Evolutionary conservation across 345 rosid genomes (phyloP).

Genomic region (Bruguiera parviflora): DNA sequence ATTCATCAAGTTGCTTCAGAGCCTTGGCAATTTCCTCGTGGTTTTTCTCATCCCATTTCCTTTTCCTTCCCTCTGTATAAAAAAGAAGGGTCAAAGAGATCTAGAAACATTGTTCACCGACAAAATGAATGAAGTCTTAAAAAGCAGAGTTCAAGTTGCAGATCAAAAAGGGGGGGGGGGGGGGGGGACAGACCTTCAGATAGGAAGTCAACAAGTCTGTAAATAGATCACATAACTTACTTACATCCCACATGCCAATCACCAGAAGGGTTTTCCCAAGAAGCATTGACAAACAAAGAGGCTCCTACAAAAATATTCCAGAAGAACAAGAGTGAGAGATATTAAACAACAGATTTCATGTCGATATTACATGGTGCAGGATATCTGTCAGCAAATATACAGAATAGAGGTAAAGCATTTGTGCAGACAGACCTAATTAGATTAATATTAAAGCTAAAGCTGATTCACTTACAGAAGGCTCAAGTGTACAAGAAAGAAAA

Average conservation of each 20-base stretch:
- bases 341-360: background rate
- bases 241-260: constrained; percentile 93
- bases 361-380: background rate
- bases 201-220: constrained; percentile 66
- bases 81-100: background rate
- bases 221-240: constrained; percentile 69
- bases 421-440: background rate
- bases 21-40: constrained; percentile 86
- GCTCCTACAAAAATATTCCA: constrained; percentile 41
- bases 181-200: constrained; percentile 50
- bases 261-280: constrained; percentile 90
- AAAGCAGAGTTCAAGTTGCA: background rate
- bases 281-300: constrained; percentile 64
- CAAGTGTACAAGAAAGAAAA: too few species aligned
- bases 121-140: background rate
- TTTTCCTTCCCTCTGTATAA: constrained; percentile 77
- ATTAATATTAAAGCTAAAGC: background rate
- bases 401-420: background rate
- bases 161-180: background rate
- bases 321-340: background rate
- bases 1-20: constrained; percentile 67
- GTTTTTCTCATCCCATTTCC: constrained; percentile 82
- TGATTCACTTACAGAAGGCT: too few species aligned
- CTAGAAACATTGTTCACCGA: background rate
- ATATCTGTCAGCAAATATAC: background rate